phyloP scores from a whole-genome alignment of 805 yeast genomes.

The Teunomyces lycoperdinae region DNA sequence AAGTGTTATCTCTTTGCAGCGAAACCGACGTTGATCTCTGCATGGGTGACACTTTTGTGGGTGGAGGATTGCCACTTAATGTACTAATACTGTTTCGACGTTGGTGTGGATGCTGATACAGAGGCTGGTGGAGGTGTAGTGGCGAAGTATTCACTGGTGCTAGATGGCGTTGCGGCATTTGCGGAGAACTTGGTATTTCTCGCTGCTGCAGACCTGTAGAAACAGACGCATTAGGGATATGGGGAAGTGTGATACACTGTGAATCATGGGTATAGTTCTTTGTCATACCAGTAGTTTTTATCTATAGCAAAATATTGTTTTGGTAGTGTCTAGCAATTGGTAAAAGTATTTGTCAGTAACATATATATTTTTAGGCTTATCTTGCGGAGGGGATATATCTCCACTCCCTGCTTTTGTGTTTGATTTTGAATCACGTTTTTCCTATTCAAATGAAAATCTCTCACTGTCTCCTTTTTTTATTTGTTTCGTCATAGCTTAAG shows the following conservation, averaged over 20 bases:
- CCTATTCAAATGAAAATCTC: no score
- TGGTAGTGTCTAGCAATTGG: background rate
- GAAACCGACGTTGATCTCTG: slow-evolving; percentile 9
- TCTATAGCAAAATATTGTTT: background rate
- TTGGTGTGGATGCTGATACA: slow-evolving; percentile 4
- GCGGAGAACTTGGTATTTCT: background rate
- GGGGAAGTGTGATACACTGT: background rate
- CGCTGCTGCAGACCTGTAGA: background rate
- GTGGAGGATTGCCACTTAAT: background rate
- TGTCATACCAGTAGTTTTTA: background rate
- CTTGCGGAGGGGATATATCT: background rate
- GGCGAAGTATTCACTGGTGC: background rate
- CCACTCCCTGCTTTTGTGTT: background rate
- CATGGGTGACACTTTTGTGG: slow-evolving; percentile 7
- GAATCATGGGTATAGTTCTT: background rate
- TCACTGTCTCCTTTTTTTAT: no score
- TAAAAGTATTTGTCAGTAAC: background rate
- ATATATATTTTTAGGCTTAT: background rate
- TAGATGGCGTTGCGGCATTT: slow-evolving; percentile 3
- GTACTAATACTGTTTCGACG: slow-evolving; percentile 4
- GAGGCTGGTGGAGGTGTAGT: background rate
- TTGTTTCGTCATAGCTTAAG: no score
- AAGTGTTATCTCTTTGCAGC: background rate
- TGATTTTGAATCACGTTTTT: background rate
- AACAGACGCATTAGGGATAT: background rate